Base-by-base conservation (phyloP, 1,284 basidiomycete species). In the Somion occarium region DNA sequence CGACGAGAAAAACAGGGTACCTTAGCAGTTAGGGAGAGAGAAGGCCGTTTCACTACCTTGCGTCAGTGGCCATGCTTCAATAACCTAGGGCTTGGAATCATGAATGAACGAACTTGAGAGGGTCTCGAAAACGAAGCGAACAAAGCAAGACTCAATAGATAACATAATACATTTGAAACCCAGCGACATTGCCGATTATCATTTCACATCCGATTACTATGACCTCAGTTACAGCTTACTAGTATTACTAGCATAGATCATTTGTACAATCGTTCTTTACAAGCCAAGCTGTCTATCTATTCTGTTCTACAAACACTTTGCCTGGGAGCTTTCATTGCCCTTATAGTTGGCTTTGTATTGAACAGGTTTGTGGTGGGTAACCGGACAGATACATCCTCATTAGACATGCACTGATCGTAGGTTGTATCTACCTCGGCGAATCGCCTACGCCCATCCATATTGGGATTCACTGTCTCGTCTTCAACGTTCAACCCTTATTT, bases 271-370 rank as follows among this genome's bases (percentile, higher is more conserved):
- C 30, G 30, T 34, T 34, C 30, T 7, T 7, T 7, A 34, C 30
- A 34, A 34, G 30, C 30, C 42, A 43, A 43, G 22, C 42, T 43
- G 42, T 22, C 42, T 13, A 19, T 43, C 42, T 43, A 43, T 23
- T 23, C 42, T 19, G 3, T 43, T 22, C 22, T 24, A 22, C 42
- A 13, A 23, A 13, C 20, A 19, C 24, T 43, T 5, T 43, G n/a
- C 24, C 13, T 23, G 13, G 42, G 18, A 43, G 42, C 42, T 13
- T 19, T 43, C 20, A 43, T 43, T 23, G 42, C 19, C 24, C 42
- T 43, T 43, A 13, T 43, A 22, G 19, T 23, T 15, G 19, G 42
- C n/a, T 20, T 39, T 39, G 13, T 39, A 5, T 39, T 20, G 20
- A 39, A 13, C 7, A 5, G 30, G 30, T 34, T 34, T 34, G 30